Evolutionary conservation across 2,329 filamentous ascomycete species (phyloP).

Genomic region (Furcasterigmium sp.): DNA sequence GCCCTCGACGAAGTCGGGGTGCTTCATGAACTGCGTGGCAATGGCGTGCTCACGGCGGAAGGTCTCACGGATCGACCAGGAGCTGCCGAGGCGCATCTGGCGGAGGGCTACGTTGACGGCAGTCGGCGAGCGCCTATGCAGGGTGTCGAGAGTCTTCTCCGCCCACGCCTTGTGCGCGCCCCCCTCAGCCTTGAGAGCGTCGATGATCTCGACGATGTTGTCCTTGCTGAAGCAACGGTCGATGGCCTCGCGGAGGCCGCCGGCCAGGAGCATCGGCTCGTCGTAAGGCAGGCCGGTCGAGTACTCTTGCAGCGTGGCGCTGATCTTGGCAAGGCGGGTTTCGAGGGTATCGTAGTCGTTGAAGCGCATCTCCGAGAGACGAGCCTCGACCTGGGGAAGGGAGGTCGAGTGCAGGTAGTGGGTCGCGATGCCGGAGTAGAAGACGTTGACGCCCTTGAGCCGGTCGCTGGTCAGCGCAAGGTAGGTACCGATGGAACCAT

Average conservation of each 20-base stretch:
- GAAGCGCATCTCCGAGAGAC: conserved; percentile 86
- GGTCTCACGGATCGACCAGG: conserved; percentile 78
- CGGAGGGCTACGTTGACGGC: conserved; percentile 77
- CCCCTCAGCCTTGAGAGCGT: conserved; percentile 53
- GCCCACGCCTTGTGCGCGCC: conserved; percentile 68
- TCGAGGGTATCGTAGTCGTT: conserved; percentile 63
- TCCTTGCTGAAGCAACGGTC: conserved; percentile 74
- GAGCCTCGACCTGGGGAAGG: conserved; percentile 73
- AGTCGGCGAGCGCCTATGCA: conserved; percentile 77
- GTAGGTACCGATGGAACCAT: conserved; percentile 84
- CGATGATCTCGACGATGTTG: conserved; percentile 64
- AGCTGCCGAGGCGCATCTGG: conserved; percentile 70
- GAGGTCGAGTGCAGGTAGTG: conserved; percentile 93
- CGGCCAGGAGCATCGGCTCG: conserved; percentile 61
- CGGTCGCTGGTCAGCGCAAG: conserved; percentile 86
- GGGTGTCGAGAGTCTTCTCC: conserved; percentile 65
- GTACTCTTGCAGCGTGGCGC: conserved; percentile 88
- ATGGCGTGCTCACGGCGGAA: conserved; percentile 85
- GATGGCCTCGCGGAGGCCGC: conserved; percentile 70
- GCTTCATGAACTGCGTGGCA: conserved; percentile 80
- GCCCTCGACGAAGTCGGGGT: conserved; percentile 87
- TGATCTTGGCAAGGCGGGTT: conserved; percentile 66
- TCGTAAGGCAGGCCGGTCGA: conserved; percentile 76
- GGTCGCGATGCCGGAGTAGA: conserved; percentile 88
- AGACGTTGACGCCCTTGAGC: conserved; percentile 76